Base-by-base conservation (phyloP, 345 rosid genomes). In the Hibiscus trionum region DNA sequence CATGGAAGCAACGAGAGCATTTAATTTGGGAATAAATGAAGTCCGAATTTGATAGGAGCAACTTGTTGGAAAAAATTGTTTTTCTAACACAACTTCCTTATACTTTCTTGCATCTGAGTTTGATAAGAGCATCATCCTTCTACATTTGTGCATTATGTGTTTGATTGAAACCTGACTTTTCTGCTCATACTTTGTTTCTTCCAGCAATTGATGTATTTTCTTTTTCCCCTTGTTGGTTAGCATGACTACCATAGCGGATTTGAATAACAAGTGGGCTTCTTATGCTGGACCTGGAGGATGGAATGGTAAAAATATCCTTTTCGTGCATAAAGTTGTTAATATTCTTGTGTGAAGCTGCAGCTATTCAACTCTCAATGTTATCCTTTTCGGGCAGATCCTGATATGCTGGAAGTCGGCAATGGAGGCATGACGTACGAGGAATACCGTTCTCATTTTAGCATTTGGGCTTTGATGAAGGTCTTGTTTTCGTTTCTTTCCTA, bases 251-350 rank as follows among this genome's bases (percentile, higher is more conserved):
- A 88, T 88, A 72, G 98, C 98, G 33, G 98, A 94, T 84, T 76
- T 90, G 78, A 94, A 94, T 80, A 81, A 94, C 80, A 90, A 90
- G 82, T 91, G 98, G 98, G 97, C 37, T 33, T 33, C 37, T 33
- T 33, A 91, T 83, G 98, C 98, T 0, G 98, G 97, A 81, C 97
- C 98, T 63, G 95, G 97, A 74, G 98, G 97, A 84, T 94, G 98
- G 98, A 94, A 94, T 81, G 98, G 98, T 91, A 86, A 82, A 52
- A 57, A 31, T 27, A 37, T 42, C 19, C n/a, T 46, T 46, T 26
- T 59, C 4, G 0, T 5, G 1, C 37, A 26, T 16, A 4, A 39
- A 29, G n/a, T 58, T 70, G 52, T 57, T 57, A 39, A 72, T 29
- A 24, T 61, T 8, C 19, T 69, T 46, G 56, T n/a, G 15, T 27